Evolutionary conservation across 2,329 filamentous ascomycete species (phyloP), one percentile per base, ranked within the genome.

Genomic region (Aspergillus sp.): DNA sequence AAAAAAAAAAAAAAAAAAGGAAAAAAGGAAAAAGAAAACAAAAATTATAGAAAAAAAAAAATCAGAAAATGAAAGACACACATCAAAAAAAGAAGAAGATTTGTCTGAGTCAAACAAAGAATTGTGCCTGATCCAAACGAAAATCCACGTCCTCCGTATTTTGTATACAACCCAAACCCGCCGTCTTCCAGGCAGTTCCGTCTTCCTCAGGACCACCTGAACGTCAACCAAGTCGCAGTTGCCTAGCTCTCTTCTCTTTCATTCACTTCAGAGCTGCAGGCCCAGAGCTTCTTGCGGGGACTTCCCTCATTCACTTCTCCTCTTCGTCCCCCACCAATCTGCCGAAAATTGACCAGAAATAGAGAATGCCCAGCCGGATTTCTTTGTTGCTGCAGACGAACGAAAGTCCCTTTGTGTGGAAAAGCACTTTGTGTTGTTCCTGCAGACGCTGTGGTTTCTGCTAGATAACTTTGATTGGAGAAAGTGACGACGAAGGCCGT

Each of bases 371-470:
- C 36, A 42, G 36, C 36, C 36, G 36, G 36, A 5, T 14, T 16
- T 42, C 36, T 42, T 42, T 42, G 36, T 42, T 16, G 36, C 16
- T 16, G 18, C 16, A 52, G 36, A 49, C 46, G 24, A 45, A 52
- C 45, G 22, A 49, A 49, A 49, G 56, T 36, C 50, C 55, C 45
- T 60, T 20, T 56, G 54, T 57, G 20, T 51, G 42, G 9, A 56
- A 45, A 53, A 45, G 14, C 24, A 20, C 45, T 49, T 31, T 55
- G 22, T 55, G 16, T 58, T 58, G 9, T 7, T 42, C 36, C 36
- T 42, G 36, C 36, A 42, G 36, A n/a, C 16, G 6, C 16, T 7
- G 5, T 3, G 16, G 11, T 16, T 16, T 16, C 32, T 36, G 32
- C 14, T 6, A 4, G 14, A 6, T 36, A 16, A 1, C 4, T 36